A percentile compares a stretch with the other conserved stretches of the same genome.
Evolutionary conservation across 2,329 filamentous ascomycete species (phyloP).

Genomic region (Colletotrichum godetiae): DNA sequence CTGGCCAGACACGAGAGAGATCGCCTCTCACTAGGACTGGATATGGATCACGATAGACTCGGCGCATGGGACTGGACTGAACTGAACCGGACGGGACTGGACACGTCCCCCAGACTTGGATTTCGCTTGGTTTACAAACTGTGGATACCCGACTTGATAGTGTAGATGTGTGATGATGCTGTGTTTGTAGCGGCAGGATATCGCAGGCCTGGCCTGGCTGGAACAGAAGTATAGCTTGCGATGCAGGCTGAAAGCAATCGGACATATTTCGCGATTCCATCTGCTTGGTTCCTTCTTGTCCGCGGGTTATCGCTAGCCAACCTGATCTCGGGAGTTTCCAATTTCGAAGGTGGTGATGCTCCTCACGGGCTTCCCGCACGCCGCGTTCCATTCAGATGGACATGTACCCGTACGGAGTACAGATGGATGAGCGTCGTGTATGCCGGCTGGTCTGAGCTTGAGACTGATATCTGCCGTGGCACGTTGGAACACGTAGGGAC

Average conservation of each 20-base stretch:
- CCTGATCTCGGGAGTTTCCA: neutral
- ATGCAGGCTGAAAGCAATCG: slow-evolving; percentile 12
- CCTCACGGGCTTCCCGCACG: neutral
- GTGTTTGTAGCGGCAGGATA: slow-evolving; percentile 8
- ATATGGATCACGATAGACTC: slow-evolving; percentile 24
- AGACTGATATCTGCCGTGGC: slow-evolving; percentile 1
- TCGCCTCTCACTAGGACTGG: neutral
- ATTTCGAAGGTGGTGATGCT: neutral
- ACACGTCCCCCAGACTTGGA: slow-evolving; percentile 10
- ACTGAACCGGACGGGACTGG: neutral
- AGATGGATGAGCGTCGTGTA: neutral
- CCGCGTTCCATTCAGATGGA: neutral
- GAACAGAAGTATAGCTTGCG: neutral
- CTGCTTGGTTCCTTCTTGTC: neutral
- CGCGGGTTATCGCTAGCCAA: neutral
- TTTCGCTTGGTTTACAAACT: slow-evolving; percentile 28
- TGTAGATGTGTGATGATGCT: neutral
- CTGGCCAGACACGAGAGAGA: neutral
- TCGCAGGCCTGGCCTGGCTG: slow-evolving; percentile 1
- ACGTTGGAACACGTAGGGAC: neutral
- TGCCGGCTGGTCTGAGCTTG: slow-evolving; percentile 13
- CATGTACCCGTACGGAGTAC: no score
- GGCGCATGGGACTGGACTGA: neutral
- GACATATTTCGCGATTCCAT: slow-evolving; percentile 31
- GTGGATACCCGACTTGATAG: slow-evolving; percentile 27